Evolutionary conservation across 1,139 yeast genomes (phyloP).

Genomic region (Debaryomyces sp.): DNA sequence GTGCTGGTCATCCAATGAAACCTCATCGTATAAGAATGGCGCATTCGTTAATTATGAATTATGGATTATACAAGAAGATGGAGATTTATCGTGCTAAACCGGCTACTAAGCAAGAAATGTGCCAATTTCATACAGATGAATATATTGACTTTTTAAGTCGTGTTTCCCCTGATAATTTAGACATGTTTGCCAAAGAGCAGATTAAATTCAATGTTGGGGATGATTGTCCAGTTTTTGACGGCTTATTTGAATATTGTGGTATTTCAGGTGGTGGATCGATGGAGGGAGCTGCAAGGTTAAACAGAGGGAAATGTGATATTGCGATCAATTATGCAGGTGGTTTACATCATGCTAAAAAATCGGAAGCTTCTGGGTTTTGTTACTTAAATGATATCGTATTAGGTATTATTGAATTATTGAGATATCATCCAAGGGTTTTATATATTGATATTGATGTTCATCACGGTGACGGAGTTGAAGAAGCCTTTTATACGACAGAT

Average conservation of each 20-base stretch:
- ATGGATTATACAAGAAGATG: constrained; percentile 95
- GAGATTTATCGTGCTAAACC: constrained; percentile 97
- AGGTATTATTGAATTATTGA: constrained; percentile 83
- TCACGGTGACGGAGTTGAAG: constrained; percentile 99
- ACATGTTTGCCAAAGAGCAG: constrained; percentile 87
- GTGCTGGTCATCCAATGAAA: constrained; percentile 98
- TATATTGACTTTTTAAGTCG: constrained; percentile 91
- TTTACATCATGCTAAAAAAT: constrained; percentile 93
- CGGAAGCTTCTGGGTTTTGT: constrained; percentile 96
- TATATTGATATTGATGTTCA: constrained; percentile 96
- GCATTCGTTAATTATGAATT: constrained; percentile 94
- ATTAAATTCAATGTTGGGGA: constrained; percentile 96
- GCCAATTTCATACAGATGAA: constrained; percentile 97
- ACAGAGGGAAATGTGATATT: constrained; percentile 91
- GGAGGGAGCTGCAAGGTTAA: constrained; percentile 95
- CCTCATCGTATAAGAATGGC: constrained; percentile 99
- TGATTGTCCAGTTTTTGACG: constrained; percentile 97
- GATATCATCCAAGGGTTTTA: constrained; percentile 94
- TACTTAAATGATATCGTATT: constrained; percentile 71
- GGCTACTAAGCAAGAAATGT: constrained; percentile 98
- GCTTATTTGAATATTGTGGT: constrained; percentile 91
- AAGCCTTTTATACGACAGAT: constrained; percentile 95
- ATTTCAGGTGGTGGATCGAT: constrained; percentile 95
- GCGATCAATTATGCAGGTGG: constrained; percentile 99
- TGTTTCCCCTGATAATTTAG: constrained; percentile 93